Evolutionary conservation across 2,329 filamentous ascomycete genomes (phyloP).

Genomic region (Bipolaris victoriae): DNA sequence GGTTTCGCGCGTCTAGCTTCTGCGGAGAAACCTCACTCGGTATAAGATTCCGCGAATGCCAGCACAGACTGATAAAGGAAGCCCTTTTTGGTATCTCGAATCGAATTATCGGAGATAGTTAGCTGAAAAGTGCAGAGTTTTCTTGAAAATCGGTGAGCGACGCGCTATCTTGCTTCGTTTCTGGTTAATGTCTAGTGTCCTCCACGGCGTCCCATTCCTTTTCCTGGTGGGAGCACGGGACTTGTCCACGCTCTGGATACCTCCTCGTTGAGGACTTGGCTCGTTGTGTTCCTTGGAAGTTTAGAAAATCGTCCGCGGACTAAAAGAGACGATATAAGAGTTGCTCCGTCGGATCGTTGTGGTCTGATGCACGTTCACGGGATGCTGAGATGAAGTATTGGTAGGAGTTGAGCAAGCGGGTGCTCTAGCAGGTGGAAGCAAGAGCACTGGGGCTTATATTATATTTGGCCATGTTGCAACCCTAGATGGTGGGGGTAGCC

Average conservation of each 20-base stretch:
- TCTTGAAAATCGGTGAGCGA: not conserved
- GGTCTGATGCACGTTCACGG: constrained; percentile 7
- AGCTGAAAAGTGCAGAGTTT: not conserved
- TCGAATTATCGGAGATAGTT: not conserved
- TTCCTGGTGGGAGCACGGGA: not conserved
- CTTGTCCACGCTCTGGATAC: constrained; percentile 3
- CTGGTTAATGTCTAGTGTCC: not conserved
- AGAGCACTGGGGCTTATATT: constrained; percentile 4
- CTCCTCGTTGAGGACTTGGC: not conserved
- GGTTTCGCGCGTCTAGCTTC: no score
- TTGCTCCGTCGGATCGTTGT: constrained; percentile 16
- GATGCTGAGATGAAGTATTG: constrained; percentile 1
- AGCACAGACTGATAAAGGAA: not conserved
- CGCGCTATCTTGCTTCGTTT: not conserved
- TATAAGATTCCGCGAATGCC: not conserved
- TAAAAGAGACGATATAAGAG: constrained; percentile 2
- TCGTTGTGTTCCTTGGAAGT: not conserved
- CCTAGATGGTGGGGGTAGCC: not conserved
- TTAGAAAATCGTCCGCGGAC: constrained; percentile 1
- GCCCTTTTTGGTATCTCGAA: not conserved
- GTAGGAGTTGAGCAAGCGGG: constrained; percentile 1
- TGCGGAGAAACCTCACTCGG: not conserved
- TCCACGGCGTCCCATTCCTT: not conserved
- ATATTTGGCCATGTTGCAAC: not conserved
- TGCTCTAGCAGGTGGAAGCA: constrained; percentile 7